A percentile compares a stretch with the other conserved stretches of the same genome.
These are phyloP conservation scores for Amanita phalloides DNA, from an alignment of 768 basidiomycete genomes.

Conservation along the genomic window DNA sequence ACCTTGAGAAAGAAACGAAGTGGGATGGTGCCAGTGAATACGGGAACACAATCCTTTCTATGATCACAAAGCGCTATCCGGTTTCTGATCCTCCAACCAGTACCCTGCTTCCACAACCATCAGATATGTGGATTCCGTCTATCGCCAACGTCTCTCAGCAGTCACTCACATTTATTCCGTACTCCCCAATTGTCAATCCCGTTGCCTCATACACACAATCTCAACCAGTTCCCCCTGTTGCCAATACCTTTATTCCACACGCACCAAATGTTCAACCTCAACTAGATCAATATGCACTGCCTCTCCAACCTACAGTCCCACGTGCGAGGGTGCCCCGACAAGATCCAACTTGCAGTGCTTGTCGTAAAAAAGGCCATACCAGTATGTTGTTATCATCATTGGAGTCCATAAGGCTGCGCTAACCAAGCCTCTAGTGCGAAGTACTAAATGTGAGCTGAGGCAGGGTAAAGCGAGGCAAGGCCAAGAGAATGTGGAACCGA, in stretches of 20 bases:
- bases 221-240: too few species aligned
- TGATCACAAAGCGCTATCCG: not conserved
- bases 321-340: not conserved
- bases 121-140: not conserved
- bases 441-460: not conserved
- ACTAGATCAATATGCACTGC: too few species aligned
- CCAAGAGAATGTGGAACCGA: not conserved
- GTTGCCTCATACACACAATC: not conserved
- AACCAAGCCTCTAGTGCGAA: not conserved
- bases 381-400: not conserved
- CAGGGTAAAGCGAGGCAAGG: not conserved
- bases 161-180: not conserved
- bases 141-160: not conserved
- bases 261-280: too few species aligned
- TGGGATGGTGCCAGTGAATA: constrained; percentile 2
- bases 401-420: not conserved
- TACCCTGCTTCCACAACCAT: not conserved
- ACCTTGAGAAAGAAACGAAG: not conserved
- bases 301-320: not conserved
- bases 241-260: too few species aligned
- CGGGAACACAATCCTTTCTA: not conserved
- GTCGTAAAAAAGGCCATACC: constrained; percentile 1
- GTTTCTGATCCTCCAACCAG: not conserved
- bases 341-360: not conserved
- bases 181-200: not conserved